Base-by-base conservation (phyloP, 2,329 filamentous ascomycete species). In the Pseudogymnoascus sp. region DNA sequence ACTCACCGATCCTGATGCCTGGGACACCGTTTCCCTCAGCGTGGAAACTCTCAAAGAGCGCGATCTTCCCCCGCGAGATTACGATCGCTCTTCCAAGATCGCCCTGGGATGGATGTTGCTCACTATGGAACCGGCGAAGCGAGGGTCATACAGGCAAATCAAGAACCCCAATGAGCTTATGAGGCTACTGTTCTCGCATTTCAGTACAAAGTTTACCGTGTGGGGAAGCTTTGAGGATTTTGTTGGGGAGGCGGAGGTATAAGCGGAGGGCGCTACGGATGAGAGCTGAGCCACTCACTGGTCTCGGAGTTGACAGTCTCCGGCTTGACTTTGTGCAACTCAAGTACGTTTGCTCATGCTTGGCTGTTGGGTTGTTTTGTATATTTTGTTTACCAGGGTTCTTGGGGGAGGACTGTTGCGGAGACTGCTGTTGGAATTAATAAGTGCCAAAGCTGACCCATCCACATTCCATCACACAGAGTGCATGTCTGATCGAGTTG, bases 161-260 rank as follows among this genome's bases (percentile, higher is more conserved):
- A 55, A 55, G 49, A 55, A 55, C 10, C 49, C 49, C 10, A 55
- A 55, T 21, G 49, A 55, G 16, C 49, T 55, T 11, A 55, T 55
- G 49, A 55, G 49, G 29, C 49, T 55, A n/a, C 29, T 55, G 6
- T 55, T 55, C 49, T 33, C 49, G n/a, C 49, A 55, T 55, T 55
- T 55, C 3, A 55, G 29, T 55, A 35, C 49, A 21, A 55, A 55
- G 49, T 55, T 55, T 14, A 55, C 49, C 29, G 49, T 55, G 10
- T 55, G 49, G 49, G 49, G 49, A 55, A 55, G 49, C 29, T 55
- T 55, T 12, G 49, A 55, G 29, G 49, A 55, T 11, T 55, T 55
- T 4, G 5, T 55, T 2, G 49, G 49, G 26, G 49, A 55, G 16
- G 26, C 29, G 2, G 49, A 55, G 29, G 11, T 16, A 33, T 55